phyloP scores from a whole-genome alignment of 169 alveolate genomes.

The Plasmodium ovale region DNA sequence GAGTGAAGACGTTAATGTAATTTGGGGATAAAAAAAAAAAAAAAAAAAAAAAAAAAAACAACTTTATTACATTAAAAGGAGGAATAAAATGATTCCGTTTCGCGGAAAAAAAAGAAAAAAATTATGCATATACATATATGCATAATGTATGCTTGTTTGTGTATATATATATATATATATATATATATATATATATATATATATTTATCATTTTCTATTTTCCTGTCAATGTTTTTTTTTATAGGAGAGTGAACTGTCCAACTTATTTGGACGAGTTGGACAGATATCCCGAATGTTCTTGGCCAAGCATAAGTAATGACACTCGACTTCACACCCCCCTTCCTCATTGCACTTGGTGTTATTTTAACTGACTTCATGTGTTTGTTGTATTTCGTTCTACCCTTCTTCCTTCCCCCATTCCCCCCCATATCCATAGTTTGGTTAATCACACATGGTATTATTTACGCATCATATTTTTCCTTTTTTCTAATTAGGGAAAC shows the following conservation, averaged over 20 bases:
- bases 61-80: neutral
- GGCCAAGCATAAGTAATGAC: constrained; percentile 88
- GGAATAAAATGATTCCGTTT: too few relatives aligned
- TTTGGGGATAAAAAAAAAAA: neutral
- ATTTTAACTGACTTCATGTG: neutral
- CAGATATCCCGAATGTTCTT: constrained; percentile 89
- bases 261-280: constrained; percentile 89
- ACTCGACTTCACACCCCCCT: too few relatives aligned
- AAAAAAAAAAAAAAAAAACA: neutral
- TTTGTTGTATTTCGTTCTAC: neutral
- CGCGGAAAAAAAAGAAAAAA: too few relatives aligned
- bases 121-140: neutral
- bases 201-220: neutral
- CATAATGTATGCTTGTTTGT: neutral
- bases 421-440: neutral
- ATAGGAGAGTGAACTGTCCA: constrained; percentile 89
- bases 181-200: neutral
- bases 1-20: constrained; percentile 88
- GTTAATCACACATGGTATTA: neutral
- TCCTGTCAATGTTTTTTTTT: neutral
- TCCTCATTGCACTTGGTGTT: too few relatives aligned
- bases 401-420: neutral
- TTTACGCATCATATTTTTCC: neutral
- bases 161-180: neutral
- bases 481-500: constrained; percentile 84